phyloP scores from a whole-genome alignment of 2,329 filamentous ascomycete genomes.

The Penicillium oxalicum region DNA sequence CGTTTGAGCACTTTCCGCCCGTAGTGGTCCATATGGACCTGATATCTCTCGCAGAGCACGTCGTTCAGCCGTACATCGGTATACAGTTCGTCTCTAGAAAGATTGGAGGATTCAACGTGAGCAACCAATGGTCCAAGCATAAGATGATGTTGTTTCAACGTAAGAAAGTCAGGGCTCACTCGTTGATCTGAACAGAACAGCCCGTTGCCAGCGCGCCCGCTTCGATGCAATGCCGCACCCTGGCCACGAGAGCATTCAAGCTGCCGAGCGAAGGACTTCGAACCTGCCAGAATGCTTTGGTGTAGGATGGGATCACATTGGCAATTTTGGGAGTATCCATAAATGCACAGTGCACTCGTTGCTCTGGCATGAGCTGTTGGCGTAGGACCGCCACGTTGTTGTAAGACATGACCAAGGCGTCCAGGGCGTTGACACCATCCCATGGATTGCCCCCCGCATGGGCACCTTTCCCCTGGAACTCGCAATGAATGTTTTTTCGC shows the following conservation, averaged over 20 bases:
- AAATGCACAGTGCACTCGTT: conserved; percentile 52
- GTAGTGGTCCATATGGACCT: conserved; percentile 40
- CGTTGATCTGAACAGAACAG: conserved; percentile 27
- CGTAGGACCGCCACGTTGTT: conserved; percentile 47
- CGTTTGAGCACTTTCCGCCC: conserved; percentile 35
- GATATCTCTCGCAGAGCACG: conserved; percentile 42
- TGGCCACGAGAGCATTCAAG: conserved; percentile 28
- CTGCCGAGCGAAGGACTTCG: conserved; percentile 42
- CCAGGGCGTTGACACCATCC: conserved; percentile 56
- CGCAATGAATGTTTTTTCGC: conserved; percentile 32
- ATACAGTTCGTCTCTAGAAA: conserved; percentile 30
- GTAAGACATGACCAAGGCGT: conserved; percentile 48
- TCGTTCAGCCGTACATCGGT: conserved; percentile 44
- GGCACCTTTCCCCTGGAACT: conserved; percentile 48
- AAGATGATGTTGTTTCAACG: no score
- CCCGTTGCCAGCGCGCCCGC: conserved; percentile 34
- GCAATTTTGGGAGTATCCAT: conserved; percentile 48
- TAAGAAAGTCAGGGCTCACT: conserved; percentile 19
- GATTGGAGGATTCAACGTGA: background rate
- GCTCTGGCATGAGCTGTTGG: conserved; percentile 51
- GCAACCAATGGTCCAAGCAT: background rate
- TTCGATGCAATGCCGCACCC: conserved; percentile 31
- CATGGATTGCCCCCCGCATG: conserved; percentile 55
- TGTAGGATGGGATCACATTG: conserved; percentile 53
- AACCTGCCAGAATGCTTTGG: conserved; percentile 43